phyloP scores from a whole-genome alignment of 2,329 filamentous ascomycete genomes.

The Magnaporthiopsis poae region DNA sequence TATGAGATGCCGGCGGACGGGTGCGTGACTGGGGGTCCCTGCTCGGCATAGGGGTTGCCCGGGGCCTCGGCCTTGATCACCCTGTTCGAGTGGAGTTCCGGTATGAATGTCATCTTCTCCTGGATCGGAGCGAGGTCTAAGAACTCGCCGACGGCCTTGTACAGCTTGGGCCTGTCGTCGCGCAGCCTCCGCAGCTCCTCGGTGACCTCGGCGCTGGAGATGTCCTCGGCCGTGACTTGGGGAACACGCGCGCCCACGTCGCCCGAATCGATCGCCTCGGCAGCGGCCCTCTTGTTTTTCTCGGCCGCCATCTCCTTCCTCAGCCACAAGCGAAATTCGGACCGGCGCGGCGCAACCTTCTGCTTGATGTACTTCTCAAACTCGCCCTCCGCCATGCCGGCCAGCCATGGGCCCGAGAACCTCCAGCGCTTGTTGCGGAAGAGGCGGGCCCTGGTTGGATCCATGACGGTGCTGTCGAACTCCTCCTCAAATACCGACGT shows the following conservation, averaged over 20 bases:
- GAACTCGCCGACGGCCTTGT: conserved; percentile 47
- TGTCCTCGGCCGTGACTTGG: conserved; percentile 23
- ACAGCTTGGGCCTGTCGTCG: conserved; percentile 39
- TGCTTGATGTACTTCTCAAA: conserved; percentile 48
- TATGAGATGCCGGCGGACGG: conserved; percentile 55
- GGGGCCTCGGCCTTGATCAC: conserved; percentile 16
- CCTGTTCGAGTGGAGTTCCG: conserved; percentile 14
- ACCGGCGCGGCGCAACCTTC: conserved; percentile 41
- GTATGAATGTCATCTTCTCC: not conserved
- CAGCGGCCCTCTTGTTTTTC: conserved; percentile 28
- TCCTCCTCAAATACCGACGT: conserved; percentile 52
- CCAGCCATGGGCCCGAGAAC: conserved; percentile 57
- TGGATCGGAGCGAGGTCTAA: conserved; percentile 50
- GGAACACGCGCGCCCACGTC: conserved; percentile 14
- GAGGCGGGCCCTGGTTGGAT: conserved; percentile 22
- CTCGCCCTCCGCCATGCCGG: conserved; percentile 49
- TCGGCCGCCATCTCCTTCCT: conserved; percentile 37
- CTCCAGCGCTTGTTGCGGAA: conserved; percentile 50
- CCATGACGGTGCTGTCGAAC: conserved; percentile 41
- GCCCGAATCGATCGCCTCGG: conserved; percentile 30
- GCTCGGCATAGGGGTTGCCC: conserved; percentile 36
- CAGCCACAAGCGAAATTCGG: conserved; percentile 46
- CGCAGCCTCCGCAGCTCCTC: conserved; percentile 45
- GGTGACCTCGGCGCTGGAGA: conserved; percentile 42
- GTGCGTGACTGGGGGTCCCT: conserved; percentile 50